These are phyloP conservation scores for Paragyromitra xinjiangensis DNA, from an alignment of 495 filamentous ascomycete species.

Conservation along the genomic window DNA sequence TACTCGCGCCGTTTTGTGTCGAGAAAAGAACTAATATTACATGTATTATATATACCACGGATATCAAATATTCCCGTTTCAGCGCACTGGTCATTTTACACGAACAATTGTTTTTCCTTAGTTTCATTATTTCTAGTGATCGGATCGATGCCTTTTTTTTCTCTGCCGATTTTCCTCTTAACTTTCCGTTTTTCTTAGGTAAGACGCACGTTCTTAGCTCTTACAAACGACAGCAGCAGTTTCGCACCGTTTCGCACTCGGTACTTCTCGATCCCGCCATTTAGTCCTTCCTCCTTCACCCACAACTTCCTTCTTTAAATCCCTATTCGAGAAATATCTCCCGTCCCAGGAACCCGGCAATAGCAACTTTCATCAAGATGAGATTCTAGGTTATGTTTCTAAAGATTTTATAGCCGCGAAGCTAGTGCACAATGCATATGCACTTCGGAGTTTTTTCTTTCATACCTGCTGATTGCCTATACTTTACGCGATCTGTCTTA, in stretches of 20 bases:
- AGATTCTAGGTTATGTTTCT: slow-evolving; percentile 4
- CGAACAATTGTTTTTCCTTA: neutral
- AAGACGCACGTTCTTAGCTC: neutral
- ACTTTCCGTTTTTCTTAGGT: slow-evolving; percentile 17
- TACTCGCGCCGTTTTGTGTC: slow-evolving; percentile 18
- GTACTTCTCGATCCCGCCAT: neutral
- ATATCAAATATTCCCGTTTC: slow-evolving; percentile 16
- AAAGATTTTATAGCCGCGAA: neutral
- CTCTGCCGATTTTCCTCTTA: slow-evolving; percentile 1
- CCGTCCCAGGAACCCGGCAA: neutral
- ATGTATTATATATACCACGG: slow-evolving; percentile 2
- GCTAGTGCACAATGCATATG: slow-evolving; percentile 28
- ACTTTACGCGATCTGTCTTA: slow-evolving; percentile 27
- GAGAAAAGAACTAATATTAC: slow-evolving; percentile 20
- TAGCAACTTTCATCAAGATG: slow-evolving; percentile 1
- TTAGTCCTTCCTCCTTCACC: neutral
- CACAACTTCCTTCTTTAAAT: neutral
- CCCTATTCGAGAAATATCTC: neutral
- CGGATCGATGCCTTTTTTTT: slow-evolving; percentile 33
- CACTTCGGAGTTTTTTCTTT: slow-evolving; percentile 24
- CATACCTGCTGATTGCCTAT: neutral
- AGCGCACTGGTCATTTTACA: slow-evolving; percentile 32
- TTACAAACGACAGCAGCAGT: neutral
- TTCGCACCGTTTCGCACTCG: slow-evolving; percentile 25
- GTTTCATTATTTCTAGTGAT: slow-evolving; percentile 28